Evolutionary conservation across 1,284 basidiomycete species (phyloP), one percentile per base, ranked within the genome.

Genomic region (Sphaerobolus stellatus): DNA sequence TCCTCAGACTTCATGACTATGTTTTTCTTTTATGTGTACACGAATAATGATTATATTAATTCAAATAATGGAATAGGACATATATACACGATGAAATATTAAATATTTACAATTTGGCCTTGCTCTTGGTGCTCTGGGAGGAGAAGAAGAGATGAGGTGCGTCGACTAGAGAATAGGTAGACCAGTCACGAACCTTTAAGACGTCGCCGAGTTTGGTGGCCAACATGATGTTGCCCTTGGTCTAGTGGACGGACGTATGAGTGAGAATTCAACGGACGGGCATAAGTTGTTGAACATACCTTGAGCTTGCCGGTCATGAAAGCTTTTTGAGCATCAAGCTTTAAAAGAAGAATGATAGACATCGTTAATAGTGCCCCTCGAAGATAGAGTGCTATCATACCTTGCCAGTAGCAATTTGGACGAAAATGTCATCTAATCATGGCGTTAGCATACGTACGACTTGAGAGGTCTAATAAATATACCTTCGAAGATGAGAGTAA

Each of bases 261-360:
- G 49, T 5, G 9, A 46, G 5, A 18, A 11, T 33, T 5, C 18
- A 18, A 3, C 31, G 28, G 22, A 49, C 25, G 9, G 25, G 53
- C 54, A 52, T 25, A 59, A 58, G 14, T 30, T 29, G 52, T 66
- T 64, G 36, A 61, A 57, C 67, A 59, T 56, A 68, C 75, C 62
- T 76, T 77, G 57, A 96, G 80, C 67, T 91, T 90, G 20, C 94
- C 93, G 14, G 90, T 91, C 90, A 95, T 92, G 77, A 94, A 95
- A 22, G 92, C 92, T 71, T 93, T 94, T 71, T 97, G 94, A 8
- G 91, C 93, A 64, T 92, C 88, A 29, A 86, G 73, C 87, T 88
- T 59, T 3, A 58, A 3, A 48, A 25, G 7, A 49, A 38, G 14
- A 28, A 52, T 60, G 30, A 62, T 59, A 1, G 66, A 64, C 11